Evolutionary conservation across 495 filamentous ascomycete genomes (phyloP), one percentile per base, ranked within the genome.

Genomic region (Podospora comata): DNA sequence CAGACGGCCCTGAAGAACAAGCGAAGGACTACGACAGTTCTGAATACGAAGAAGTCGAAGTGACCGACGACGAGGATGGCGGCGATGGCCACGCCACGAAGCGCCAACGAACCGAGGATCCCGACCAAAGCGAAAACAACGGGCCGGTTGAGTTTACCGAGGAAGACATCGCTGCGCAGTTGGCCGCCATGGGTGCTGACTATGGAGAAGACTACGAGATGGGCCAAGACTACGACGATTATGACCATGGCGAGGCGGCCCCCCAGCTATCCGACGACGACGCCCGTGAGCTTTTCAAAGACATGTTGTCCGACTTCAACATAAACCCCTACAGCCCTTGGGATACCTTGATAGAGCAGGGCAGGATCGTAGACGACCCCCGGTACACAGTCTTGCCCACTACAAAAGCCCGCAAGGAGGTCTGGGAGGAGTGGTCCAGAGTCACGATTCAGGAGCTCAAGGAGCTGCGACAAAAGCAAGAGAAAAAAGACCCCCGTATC

Each of bases 291-390:
- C 83, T 96, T 0, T 97, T 97, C 82, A 88, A 89, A 62, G 92
- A 97, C 78, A 81, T 99, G 65, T 85, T 99, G 6, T 86, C 91
- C 70, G 94, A 97, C 73, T 87, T 86, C 73, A 80, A 83, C 48
- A 89, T 97, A 71, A 95, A 88, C 71, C 96, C 96, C 0, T 99
- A 93, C 82, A 87, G 86, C n/a, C 87, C 92, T 6, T 99, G 93
- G 92, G 95, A 98, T 57, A 91, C 88, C 48, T 77, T 96, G 3
- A 84, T 96, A 48, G 90, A 94, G 68, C 89, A 94, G 67, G 90
- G 88, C n/a, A 87, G 85, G 23, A 85, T 99, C 62, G 84, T 97
- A 30, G 87, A 95, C 65, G 95, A 99, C 78, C 84, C 87, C 32
- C 87, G 95, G 63, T 98, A 98, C 77, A 92, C 90, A 0, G 88